Evolutionary conservation across 208 protist species (phyloP).

Genomic region (Crithidia mellificae): DNA sequence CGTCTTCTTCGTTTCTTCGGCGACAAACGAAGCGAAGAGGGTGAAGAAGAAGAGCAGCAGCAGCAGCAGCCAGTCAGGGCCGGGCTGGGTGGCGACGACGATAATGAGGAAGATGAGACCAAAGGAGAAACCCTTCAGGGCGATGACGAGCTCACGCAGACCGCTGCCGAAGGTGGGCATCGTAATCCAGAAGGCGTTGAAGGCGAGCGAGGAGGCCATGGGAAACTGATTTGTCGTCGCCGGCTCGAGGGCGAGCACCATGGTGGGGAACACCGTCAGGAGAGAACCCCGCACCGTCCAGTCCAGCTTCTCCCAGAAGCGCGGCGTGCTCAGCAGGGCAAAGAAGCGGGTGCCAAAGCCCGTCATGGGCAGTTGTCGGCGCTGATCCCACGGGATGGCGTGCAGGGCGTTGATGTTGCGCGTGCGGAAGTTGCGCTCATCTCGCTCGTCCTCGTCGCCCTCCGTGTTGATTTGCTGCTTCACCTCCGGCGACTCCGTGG

Average conservation of each 20-base stretch:
- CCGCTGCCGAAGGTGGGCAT: conserved; percentile 88
- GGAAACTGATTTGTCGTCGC: conserved; percentile 65
- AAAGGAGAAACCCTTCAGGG: conserved; percentile 82
- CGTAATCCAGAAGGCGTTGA: conserved; percentile 90
- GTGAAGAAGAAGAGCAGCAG: conserved; percentile 81
- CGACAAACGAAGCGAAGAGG: conserved; percentile 76
- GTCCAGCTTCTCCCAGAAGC: conserved; percentile 91
- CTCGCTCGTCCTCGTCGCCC: conserved; percentile 69
- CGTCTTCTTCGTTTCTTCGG: conserved; percentile 89
- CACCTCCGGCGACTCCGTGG: conserved; percentile 24
- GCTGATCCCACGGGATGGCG: conserved; percentile 89
- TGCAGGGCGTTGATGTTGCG: conserved; percentile 78
- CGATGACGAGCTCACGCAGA: conserved; percentile 73
- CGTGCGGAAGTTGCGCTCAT: conserved; percentile 67
- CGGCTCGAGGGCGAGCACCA: conserved; percentile 86
- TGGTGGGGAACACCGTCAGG: conserved; percentile 86
- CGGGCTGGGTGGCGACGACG: conserved; percentile 59
- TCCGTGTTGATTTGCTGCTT: conserved; percentile 31
- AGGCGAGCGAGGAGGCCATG: conserved; percentile 76
- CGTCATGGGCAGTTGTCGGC: conserved; percentile 68
- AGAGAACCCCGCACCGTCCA: conserved; percentile 82
- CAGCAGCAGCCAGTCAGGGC: conserved; percentile 63
- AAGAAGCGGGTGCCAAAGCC: conserved; percentile 87
- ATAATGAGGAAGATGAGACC: conserved; percentile 71
- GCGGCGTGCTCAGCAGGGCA: conserved; percentile 72